These are phyloP conservation scores for Blastocystis sp. DNA, from an alignment of 352 stramenopile species.

Conservation along the genomic window DNA sequence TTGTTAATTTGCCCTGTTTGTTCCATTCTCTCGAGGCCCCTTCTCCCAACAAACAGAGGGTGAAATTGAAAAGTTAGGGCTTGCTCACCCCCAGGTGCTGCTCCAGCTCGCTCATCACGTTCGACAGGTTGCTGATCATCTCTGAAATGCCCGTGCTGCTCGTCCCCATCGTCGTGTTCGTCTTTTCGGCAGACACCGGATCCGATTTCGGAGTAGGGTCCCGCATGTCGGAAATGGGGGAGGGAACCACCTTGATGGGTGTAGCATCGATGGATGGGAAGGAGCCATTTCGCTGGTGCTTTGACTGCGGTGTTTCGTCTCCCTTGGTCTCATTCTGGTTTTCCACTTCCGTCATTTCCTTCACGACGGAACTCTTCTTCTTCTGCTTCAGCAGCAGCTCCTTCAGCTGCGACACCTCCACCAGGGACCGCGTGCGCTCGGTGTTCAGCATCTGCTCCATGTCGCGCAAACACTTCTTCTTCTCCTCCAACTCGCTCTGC, in stretches of 20 bases:
- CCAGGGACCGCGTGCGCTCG: slow-evolving; percentile 36
- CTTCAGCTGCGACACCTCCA: slow-evolving; percentile 21
- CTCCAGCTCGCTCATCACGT: slow-evolving; percentile 20
- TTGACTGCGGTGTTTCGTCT: not conserved
- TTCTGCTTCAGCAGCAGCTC: slow-evolving; percentile 35
- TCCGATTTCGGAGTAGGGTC: not conserved
- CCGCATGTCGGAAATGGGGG: slow-evolving; percentile 2
- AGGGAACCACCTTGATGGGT: slow-evolving; percentile 30
- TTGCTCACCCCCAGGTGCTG: not conserved
- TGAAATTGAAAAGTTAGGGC: not conserved
- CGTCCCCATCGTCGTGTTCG: not conserved
- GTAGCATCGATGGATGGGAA: slow-evolving; percentile 56
- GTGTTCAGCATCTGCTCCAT: slow-evolving; percentile 49
- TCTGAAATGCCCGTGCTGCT: slow-evolving; percentile 39
- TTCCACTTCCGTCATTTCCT: not conserved
- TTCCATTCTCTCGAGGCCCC: not conserved
- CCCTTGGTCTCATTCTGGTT: not conserved
- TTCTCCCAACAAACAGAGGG: not conserved
- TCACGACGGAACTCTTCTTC: not conserved
- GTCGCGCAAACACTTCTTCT: slow-evolving; percentile 16
- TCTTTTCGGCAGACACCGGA: not conserved
- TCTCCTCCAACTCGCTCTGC: slow-evolving; percentile 35
- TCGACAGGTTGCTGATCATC: slow-evolving; percentile 14
- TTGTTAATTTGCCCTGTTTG: slow-evolving; percentile 34
- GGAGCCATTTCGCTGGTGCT: not conserved